Base-by-base conservation (phyloP, 2,329 filamentous ascomycete genomes). In the Ilyonectria robusta region DNA sequence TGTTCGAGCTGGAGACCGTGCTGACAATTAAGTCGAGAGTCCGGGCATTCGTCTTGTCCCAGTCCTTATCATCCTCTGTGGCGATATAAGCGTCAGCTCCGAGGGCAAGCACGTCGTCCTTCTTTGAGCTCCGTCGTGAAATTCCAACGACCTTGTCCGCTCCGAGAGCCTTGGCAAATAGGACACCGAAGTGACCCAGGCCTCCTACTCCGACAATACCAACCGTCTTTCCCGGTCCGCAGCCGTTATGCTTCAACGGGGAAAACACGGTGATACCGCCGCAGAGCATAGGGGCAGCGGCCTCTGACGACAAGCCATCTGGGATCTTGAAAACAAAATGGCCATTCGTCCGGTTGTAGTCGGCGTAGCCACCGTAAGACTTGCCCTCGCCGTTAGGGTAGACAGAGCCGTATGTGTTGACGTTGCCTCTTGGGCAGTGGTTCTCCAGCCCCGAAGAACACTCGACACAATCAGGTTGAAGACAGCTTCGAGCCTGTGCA, bases 241-340 rank as follows among this genome's bases (percentile, higher is more conserved):
- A 86, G 29, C 91, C 92, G 75, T 94, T 90, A 55, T 92, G 86
- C 65, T 93, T 89, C 1, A 97, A 85, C 0, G 94, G 94, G 51
- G 88, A 91, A 82, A 91, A 97, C 50, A 89, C 89, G 0, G 94
- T 96, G 46, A 95, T 84, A 62, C 94, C 94, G 10, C 93, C 94
- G 78, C 94, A 97, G 66, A 96, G 86, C 91, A 94, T 94, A 1
- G 92, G 92, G 1, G 93, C 93, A 0, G 91, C 92, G 47, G 89
- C 79, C 50, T 83, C 83, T 35, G 85, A 86, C 0, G 84, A 76
- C 26, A 96, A 85, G 46, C 85, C 88, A 11, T 93, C 92, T 5
- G 93, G 94, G 71, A 97, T 95, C 76, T 91, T 91, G 76, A 88
- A 86, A 40, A 88, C 86, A 15, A 78, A 77, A 37, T 69, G 62